Percentiles rank a stretch among this genome's conserved stretches.
These are phyloP conservation scores for Penicillium roqueforti DNA, from an alignment of 495 filamentous ascomycete species.

Conservation along the genomic window DNA sequence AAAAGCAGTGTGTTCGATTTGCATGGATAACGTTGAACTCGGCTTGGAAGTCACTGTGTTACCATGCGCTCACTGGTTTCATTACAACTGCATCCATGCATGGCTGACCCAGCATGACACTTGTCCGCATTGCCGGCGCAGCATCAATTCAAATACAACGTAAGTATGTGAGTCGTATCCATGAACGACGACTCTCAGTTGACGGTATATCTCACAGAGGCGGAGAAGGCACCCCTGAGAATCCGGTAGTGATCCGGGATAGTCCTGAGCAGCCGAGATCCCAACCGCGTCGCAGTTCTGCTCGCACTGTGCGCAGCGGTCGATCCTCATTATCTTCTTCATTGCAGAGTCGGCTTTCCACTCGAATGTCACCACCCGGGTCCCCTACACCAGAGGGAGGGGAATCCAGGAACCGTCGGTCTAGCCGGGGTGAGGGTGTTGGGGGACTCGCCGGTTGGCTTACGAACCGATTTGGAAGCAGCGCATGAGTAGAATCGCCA, in stretches of 20 bases:
- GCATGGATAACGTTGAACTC: conserved; percentile 78
- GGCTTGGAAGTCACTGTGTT: conserved; percentile 73
- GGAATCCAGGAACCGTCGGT: conserved; percentile 4
- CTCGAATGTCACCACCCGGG: not conserved
- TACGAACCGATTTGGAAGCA: conserved; percentile 34
- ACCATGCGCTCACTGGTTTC: conserved; percentile 92
- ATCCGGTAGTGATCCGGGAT: conserved; percentile 28
- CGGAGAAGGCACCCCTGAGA: conserved; percentile 29
- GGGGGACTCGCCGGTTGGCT: conserved; percentile 35
- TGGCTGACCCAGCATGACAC: conserved; percentile 89
- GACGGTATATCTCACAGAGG: conserved; percentile 3
- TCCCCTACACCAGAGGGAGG: conserved; percentile 10
- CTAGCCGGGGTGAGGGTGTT: conserved; percentile 29
- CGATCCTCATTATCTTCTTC: conserved; percentile 24
- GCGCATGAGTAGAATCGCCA: not conserved
- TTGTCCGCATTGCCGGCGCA: conserved; percentile 79
- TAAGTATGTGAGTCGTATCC: conserved; percentile 14
- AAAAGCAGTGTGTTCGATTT: conserved; percentile 82
- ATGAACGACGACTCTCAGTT: conserved; percentile 9
- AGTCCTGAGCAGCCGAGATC: conserved; percentile 23
- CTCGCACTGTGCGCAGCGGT: conserved; percentile 15
- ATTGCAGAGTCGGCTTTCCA: not conserved
- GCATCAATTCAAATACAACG: conserved; percentile 52
- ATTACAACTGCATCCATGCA: conserved; percentile 66
- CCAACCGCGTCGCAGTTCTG: conserved; percentile 19